Base-by-base conservation (phyloP, 2,329 filamentous ascomycete genomes). In the Colletotrichum cuscutae region DNA sequence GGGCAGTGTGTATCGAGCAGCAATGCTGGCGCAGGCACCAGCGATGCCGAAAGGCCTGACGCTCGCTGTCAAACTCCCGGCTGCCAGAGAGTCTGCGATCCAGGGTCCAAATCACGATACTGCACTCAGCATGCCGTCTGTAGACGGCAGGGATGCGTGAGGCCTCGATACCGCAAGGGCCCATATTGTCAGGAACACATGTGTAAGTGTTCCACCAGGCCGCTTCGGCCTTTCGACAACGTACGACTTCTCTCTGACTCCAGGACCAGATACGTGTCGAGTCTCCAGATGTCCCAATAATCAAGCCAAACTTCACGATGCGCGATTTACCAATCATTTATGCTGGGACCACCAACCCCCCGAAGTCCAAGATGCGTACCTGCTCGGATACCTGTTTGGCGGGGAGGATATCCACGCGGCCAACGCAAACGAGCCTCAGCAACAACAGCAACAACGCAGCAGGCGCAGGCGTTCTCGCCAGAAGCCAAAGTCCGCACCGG, bases 141-240 rank as follows among this genome's bases (percentile, higher is more conserved):
- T 63, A 73, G 30, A 26, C 68, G 67, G 61, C 71, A 71, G 56
- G 71, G 71, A 35, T 73, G 71, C 35, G 24, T 46, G 22, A 73
- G 54, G 46, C 53, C 64, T 24, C 68, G 71, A 61, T 56, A 60
- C 46, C 68, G 68, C 30, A 67, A 64, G 63, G 71, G 63, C 15
- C 71, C 68, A 37, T 74, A 72, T 24, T 74, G 71, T 72, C 71
- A 68, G 67, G 62, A 72, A 26, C 71, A 74, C 59, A 28, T 72
- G 46, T 22, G 71, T 74, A 64, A 67, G 71, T 67, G 46, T 70
- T 42, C 62, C 71, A 57, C 67, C 35, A 22, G 19, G 32, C 28
- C n/a, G 22, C 12, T 11, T 15, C 37, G 15, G 28, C 7, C 35
- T 19, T 6, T n/a, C 30, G 8, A 35, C 7, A 24, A 52, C 24